These are phyloP conservation scores for Protomyces macrosporus DNA, from an alignment of 1,139 yeast genomes.

Conservation along the genomic window DNA sequence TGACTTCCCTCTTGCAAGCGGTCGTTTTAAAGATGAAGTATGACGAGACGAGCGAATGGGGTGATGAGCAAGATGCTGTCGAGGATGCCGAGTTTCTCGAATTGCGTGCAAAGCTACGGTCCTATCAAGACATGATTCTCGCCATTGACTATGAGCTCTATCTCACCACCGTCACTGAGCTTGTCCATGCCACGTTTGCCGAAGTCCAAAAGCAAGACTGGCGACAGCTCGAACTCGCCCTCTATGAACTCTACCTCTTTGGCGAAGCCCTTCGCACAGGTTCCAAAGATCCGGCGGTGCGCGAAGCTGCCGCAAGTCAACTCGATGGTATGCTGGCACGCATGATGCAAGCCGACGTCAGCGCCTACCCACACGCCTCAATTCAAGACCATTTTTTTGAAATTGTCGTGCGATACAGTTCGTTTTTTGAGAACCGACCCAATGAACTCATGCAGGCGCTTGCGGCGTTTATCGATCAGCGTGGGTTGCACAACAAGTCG, in stretches of 20 bases:
- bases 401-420: slow-evolving; percentile 70
- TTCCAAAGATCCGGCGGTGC: slow-evolving; percentile 17
- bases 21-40: slow-evolving; percentile 72
- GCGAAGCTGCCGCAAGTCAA: slow-evolving; percentile 13
- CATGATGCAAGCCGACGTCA: slow-evolving; percentile 50
- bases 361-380: slow-evolving; percentile 52
- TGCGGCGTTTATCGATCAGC: slow-evolving; percentile 69
- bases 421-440: slow-evolving; percentile 50
- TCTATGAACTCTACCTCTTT: slow-evolving; percentile 70
- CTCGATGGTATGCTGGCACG: slow-evolving; percentile 53
- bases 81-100: slow-evolving; percentile 75
- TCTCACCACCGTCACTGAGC: slow-evolving; percentile 60
- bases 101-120: slow-evolving; percentile 63
- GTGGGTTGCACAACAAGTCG: slow-evolving; percentile 70
- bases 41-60: slow-evolving; percentile 67
- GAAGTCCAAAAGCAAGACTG: slow-evolving; percentile 46
- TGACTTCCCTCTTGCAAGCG: slow-evolving; percentile 61
- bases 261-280: slow-evolving; percentile 63
- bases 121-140: slow-evolving; percentile 81
- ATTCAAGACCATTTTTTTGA: slow-evolving; percentile 80
- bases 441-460: slow-evolving; percentile 60
- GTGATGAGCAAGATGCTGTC: slow-evolving; percentile 49
- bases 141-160: slow-evolving; percentile 67
- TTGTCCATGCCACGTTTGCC: slow-evolving; percentile 55
- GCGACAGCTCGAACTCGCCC: slow-evolving; percentile 80